Evolutionary conservation across 1,284 basidiomycete species (phyloP).

Genomic region (Ustilago bromivora): DNA sequence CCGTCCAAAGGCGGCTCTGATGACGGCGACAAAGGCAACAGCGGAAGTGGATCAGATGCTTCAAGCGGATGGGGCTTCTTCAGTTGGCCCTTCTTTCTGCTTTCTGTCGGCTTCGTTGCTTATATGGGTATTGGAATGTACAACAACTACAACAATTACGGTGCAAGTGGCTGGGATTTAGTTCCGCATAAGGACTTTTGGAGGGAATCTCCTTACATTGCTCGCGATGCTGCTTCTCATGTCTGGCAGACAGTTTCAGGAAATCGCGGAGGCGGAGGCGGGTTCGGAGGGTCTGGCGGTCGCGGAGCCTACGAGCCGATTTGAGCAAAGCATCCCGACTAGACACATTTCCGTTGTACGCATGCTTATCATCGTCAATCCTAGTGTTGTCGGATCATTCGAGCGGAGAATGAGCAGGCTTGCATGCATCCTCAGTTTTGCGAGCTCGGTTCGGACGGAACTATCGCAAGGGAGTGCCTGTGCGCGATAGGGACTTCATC

Average conservation of each 20-base stretch:
- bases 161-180: slow-evolving; percentile 62
- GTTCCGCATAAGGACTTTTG: slow-evolving; percentile 64
- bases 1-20: slow-evolving; percentile 29
- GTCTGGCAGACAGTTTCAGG: slow-evolving; percentile 42
- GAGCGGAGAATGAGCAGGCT: neutral
- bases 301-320: slow-evolving; percentile 52
- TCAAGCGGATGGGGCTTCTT: slow-evolving; percentile 51
- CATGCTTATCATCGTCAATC: neutral
- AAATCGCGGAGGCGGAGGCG: slow-evolving; percentile 31
- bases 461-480: neutral
- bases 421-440: neutral
- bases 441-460: neutral
- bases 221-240: slow-evolving; percentile 47
- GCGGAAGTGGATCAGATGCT: slow-evolving; percentile 8
- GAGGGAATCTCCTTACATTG: slow-evolving; percentile 59
- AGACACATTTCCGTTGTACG: neutral
- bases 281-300: slow-evolving; percentile 39
- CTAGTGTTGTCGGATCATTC: neutral
- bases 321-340: neutral
- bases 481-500: neutral
- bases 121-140: slow-evolving; percentile 59
- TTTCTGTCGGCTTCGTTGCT: slow-evolving; percentile 30
- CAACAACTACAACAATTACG: slow-evolving; percentile 64
- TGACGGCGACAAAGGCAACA: slow-evolving; percentile 13
- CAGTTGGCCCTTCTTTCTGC: slow-evolving; percentile 49